A percentile compares a stretch with the other conserved stretches of the same genome.
Evolutionary conservation across 257 asterid species (phyloP).

Genomic region (Penstemon newberryi): DNA sequence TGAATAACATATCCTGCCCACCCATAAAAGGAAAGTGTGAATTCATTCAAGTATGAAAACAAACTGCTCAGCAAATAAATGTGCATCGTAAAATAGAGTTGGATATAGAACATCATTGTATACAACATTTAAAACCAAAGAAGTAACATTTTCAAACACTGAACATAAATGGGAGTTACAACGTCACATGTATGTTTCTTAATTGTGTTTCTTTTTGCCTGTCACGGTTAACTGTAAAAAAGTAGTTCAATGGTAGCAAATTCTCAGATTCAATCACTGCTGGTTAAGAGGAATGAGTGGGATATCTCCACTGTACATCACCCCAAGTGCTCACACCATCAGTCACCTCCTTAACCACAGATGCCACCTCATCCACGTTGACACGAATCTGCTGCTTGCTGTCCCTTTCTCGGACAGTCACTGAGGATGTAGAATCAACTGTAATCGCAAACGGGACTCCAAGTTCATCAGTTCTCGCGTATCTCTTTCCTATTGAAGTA

Average conservation of each 20-base stretch:
- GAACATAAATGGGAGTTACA: not conserved
- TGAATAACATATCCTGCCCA: too few species aligned
- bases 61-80: too few species aligned
- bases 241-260: not conserved
- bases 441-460: slow-evolving; percentile 92
- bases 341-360: slow-evolving; percentile 64
- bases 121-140: not conserved
- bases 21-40: too few species aligned
- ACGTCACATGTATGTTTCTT: not conserved
- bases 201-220: not conserved
- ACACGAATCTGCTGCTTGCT: slow-evolving; percentile 85
- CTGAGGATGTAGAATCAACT: slow-evolving; percentile 66
- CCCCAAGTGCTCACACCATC: slow-evolving; percentile 70
- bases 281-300: slow-evolving; percentile 60
- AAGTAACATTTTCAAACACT: not conserved
- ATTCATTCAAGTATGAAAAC: too few species aligned
- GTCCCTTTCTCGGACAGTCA: slow-evolving; percentile 76
- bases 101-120: too few species aligned
- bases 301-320: slow-evolving; percentile 53
- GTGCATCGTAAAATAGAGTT: too few species aligned
- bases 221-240: not conserved
- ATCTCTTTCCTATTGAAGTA: slow-evolving; percentile 82
- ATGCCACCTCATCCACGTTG: slow-evolving; percentile 64
- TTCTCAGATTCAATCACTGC: not conserved
- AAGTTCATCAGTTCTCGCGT: slow-evolving; percentile 90